Conservation (phyloP, 2,329 filamentous ascomycete species). For the Talaromyces atroroseus region DNA sequence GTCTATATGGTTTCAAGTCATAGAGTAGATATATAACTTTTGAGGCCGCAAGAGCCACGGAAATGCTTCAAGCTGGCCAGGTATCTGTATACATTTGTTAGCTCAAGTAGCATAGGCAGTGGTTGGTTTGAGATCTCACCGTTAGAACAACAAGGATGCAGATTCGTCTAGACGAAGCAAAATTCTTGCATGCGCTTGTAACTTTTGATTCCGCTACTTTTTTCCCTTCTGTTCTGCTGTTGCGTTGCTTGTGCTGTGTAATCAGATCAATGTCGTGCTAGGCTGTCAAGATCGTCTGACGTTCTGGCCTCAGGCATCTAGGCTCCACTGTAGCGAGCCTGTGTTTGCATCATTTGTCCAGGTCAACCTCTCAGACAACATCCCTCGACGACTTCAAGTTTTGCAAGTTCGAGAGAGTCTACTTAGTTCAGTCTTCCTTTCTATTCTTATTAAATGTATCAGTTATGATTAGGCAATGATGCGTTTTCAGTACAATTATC, state of each 20-base stretch:
- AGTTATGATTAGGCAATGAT: not conserved
- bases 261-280: constrained; percentile 2
- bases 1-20: not conserved
- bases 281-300: not conserved
- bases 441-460: no score
- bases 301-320: not conserved
- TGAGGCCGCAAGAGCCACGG: not conserved
- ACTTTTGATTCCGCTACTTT: no score
- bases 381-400: not conserved
- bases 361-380: no score
- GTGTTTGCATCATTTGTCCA: constrained; percentile 9
- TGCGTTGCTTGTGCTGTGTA: not conserved
- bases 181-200: no score
- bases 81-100: not conserved
- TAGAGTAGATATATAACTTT: not conserved
- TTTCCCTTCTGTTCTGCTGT: not conserved
- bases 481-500: not conserved
- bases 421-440: no score
- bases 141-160: not conserved
- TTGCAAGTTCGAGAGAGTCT: not conserved
- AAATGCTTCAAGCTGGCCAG: not conserved
- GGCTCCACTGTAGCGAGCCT: not conserved
- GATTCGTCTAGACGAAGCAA: not conserved
- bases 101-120: not conserved
- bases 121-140: not conserved